A percentile compares a stretch with the other conserved stretches of the same genome.
These are phyloP conservation scores for Cucurbita moschata DNA, from an alignment of 306 rosid species.

Conservation along the genomic window DNA sequence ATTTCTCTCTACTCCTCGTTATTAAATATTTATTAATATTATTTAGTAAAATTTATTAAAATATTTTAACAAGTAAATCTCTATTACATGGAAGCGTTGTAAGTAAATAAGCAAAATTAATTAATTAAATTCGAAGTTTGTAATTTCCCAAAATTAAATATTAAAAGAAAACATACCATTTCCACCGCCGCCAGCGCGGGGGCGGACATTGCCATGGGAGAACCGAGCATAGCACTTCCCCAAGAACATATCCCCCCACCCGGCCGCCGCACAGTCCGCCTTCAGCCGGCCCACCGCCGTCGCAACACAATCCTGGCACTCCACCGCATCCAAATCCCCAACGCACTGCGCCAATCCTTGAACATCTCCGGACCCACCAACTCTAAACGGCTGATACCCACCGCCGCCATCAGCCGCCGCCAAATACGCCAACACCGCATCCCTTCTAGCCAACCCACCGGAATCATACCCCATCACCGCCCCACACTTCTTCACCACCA, in stretches of 20 bases:
- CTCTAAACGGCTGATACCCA: conserved; percentile 11
- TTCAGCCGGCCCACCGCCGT: conserved; percentile 64
- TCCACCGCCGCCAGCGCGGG: not conserved
- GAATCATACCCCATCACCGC: conserved; percentile 39
- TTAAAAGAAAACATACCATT: not conserved
- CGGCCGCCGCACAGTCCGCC: conserved; percentile 50
- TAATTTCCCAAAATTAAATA: too few species aligned
- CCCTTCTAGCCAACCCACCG: conserved; percentile 34
- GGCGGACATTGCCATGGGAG: not conserved
- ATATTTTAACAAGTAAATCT: too few species aligned
- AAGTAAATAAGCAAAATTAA: too few species aligned
- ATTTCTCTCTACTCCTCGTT: too few species aligned
- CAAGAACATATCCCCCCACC: conserved; percentile 54
- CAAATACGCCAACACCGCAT: conserved; percentile 44
- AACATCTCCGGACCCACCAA: conserved; percentile 21
- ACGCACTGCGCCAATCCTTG: conserved; percentile 73
- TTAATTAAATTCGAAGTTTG: too few species aligned
- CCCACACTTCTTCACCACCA: conserved; percentile 63
- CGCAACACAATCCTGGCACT: conserved; percentile 76
- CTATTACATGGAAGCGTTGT: too few species aligned
- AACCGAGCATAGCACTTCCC: conserved; percentile 81
- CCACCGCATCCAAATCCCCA: conserved; percentile 58
- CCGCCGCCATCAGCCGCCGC: conserved; percentile 34
- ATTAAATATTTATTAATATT: too few species aligned
- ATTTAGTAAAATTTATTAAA: too few species aligned